A percentile compares a stretch with the other conserved stretches of the same genome.
These are phyloP conservation scores for Populus hybrid DNA, from an alignment of 441 rosid genomes.

Conservation along the genomic window DNA sequence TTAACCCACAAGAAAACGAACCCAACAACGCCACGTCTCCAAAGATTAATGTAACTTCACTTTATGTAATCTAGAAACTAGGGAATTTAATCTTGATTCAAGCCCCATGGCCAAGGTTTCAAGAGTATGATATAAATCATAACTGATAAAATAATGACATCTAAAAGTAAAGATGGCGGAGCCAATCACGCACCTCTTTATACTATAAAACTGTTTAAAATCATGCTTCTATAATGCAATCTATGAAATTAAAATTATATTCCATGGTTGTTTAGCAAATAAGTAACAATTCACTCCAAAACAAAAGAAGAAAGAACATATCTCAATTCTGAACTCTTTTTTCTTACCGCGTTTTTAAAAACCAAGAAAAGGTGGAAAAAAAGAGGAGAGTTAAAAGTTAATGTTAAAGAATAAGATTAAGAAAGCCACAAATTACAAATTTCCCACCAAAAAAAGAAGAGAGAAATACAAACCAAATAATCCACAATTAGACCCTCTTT, in stretches of 20 bases:
- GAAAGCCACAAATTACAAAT: slow-evolving; percentile 23
- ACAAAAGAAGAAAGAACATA: too few species aligned
- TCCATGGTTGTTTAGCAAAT: background rate
- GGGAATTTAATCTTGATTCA: slow-evolving; percentile 33
- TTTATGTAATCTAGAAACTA: slow-evolving; percentile 48
- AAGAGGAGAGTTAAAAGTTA: background rate
- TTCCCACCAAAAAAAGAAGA: slow-evolving; percentile 7
- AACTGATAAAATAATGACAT: slow-evolving; percentile 25
- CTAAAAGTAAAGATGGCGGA: slow-evolving; percentile 39
- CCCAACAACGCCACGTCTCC: slow-evolving; percentile 39
- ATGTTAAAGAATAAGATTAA: slow-evolving; percentile 33
- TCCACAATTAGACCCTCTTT: slow-evolving; percentile 27
- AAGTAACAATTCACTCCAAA: background rate
- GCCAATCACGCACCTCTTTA: slow-evolving; percentile 52
- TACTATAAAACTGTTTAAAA: background rate
- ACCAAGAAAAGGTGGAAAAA: background rate
- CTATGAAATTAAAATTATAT: slow-evolving; percentile 1
- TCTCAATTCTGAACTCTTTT: background rate
- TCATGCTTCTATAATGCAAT: slow-evolving; percentile 41
- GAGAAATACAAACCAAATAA: slow-evolving; percentile 15
- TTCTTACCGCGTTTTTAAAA: background rate
- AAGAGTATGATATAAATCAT: slow-evolving; percentile 26
- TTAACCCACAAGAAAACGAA: slow-evolving; percentile 27
- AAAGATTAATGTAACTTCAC: background rate
- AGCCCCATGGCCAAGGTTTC: slow-evolving; percentile 54